phyloP scores from a whole-genome alignment of 345 rosid species.

The Eucalyptus urophylla region DNA sequence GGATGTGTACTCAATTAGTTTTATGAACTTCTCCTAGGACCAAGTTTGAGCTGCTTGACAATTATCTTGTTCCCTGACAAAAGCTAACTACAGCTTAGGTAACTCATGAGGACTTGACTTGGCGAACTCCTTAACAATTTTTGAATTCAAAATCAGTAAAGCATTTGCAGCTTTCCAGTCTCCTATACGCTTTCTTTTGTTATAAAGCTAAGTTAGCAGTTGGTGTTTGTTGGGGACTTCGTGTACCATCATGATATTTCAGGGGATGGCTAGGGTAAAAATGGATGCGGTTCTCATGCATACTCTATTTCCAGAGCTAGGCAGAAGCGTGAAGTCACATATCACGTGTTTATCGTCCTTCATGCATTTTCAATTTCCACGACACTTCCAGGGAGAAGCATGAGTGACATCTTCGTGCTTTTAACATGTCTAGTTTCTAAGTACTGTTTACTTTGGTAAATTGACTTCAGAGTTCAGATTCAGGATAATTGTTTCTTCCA shows the following conservation, averaged over 20 bases:
- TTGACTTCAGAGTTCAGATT: background rate
- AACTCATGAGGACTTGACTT: background rate
- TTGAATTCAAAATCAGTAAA: background rate
- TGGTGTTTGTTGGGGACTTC: background rate
- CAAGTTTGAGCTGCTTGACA: background rate
- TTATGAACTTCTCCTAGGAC: background rate
- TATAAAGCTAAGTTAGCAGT: background rate
- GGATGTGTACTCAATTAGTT: background rate
- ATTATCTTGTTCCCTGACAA: background rate
- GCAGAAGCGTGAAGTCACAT: background rate
- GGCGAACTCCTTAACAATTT: background rate
- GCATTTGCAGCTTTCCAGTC: background rate
- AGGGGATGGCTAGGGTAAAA: background rate
- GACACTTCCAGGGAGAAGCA: background rate
- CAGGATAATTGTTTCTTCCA: background rate
- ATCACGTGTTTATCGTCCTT: background rate
- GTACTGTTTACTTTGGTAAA: background rate
- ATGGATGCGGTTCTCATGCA: background rate
- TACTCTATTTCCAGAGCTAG: background rate
- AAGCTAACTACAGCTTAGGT: background rate
- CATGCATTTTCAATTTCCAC: background rate
- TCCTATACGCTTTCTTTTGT: background rate
- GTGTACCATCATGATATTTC: background rate
- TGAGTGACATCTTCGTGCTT: background rate
- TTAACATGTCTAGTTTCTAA: background rate